phyloP scores from a whole-genome alignment of 176 grass and related monocot species.

The Oryza coarctata region DNA sequence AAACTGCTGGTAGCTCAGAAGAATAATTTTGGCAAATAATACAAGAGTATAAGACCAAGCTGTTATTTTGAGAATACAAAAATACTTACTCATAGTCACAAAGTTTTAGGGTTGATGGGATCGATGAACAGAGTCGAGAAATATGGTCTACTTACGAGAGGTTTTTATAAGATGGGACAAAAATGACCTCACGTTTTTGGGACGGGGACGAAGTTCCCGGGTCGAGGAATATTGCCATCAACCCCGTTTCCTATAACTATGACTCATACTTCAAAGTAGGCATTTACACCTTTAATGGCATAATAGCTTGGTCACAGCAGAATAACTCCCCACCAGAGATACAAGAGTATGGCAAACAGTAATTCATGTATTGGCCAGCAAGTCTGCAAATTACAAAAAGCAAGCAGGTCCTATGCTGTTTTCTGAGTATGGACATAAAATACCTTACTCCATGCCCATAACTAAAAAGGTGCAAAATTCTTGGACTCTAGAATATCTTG shows the following conservation, averaged over 20 bases:
- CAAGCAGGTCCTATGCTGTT: not conserved
- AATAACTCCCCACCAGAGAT: not conserved
- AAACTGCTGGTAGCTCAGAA: not conserved
- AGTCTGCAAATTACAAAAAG: not conserved
- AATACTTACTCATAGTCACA: not conserved
- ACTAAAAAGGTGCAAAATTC: not conserved
- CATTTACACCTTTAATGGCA: not conserved
- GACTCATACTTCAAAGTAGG: not conserved
- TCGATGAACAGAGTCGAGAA: too few relatives aligned
- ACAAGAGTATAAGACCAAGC: not conserved
- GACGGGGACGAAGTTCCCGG: too few relatives aligned
- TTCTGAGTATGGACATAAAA: not conserved
- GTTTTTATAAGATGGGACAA: too few relatives aligned
- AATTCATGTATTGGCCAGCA: not conserved
- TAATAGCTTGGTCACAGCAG: not conserved
- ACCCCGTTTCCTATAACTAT: too few relatives aligned
- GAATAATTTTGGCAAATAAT: constrained; percentile 7
- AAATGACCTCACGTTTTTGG: too few relatives aligned
- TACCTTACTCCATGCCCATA: not conserved
- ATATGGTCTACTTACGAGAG: too few relatives aligned
- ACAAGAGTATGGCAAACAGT: not conserved
- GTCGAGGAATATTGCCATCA: too few relatives aligned
- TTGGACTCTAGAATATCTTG: not conserved
- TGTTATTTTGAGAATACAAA: not conserved
- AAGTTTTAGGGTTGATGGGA: too few relatives aligned